Evolutionary conservation across 208 protist species (phyloP).

Genomic region (Acanthamoeba lenticulata): DNA sequence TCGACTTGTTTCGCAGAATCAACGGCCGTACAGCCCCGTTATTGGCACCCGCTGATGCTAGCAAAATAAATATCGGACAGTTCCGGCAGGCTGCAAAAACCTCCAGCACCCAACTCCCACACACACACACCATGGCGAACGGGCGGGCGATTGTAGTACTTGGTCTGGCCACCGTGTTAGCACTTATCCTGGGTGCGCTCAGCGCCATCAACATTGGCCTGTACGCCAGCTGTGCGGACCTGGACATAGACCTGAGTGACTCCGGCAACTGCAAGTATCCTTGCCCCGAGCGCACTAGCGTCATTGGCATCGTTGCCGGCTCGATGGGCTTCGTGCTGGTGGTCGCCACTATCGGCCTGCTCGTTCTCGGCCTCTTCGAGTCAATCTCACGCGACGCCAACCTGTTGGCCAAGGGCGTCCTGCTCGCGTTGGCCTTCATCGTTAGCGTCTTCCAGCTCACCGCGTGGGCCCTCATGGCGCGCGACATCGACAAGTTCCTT

Average conservation of each 20-base stretch:
- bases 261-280: not conserved
- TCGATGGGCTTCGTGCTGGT: not conserved
- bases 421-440: not conserved
- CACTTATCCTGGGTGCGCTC: not conserved
- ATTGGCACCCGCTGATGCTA: too few relatives aligned
- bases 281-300: not conserved
- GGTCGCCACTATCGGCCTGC: not conserved
- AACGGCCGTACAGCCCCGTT: too few relatives aligned
- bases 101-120: too few relatives aligned
- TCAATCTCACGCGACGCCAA: not conserved
- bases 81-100: too few relatives aligned
- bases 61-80: too few relatives aligned
- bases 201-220: slow-evolving; percentile 6
- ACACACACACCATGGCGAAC: not conserved
- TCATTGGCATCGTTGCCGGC: not conserved
- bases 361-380: not conserved
- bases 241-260: not conserved
- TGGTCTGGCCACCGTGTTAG: not conserved
- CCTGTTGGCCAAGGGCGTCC: not conserved
- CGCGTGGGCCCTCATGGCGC: not conserved
- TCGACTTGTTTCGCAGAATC: too few relatives aligned
- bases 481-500: not conserved
- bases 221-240: not conserved
- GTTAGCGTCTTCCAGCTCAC: not conserved
- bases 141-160: not conserved